These are phyloP conservation scores for Dalechampia spathulata DNA, from an alignment of 441 rosid genomes.

Conservation along the genomic window DNA sequence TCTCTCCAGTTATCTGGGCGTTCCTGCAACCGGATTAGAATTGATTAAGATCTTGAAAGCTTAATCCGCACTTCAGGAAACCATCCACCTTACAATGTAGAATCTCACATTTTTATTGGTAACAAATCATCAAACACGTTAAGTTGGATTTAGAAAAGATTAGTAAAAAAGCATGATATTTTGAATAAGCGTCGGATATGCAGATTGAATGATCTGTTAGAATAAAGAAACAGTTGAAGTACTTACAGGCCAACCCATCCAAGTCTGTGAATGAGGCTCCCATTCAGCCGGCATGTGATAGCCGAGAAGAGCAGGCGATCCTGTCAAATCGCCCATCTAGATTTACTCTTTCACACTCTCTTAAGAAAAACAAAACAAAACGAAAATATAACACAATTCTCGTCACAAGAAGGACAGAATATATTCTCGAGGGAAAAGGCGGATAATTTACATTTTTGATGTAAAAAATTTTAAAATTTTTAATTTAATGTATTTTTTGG, in stretches of 20 bases:
- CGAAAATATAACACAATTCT: no score
- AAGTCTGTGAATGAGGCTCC: conserved; percentile 80
- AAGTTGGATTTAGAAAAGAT: not conserved
- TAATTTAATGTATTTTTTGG: no score
- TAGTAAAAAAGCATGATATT: not conserved
- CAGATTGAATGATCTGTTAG: no score
- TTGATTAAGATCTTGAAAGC: not conserved
- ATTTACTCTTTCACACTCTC: not conserved
- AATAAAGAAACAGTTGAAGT: not conserved
- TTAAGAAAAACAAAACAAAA: no score
- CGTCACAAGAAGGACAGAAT: no score
- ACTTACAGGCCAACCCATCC: conserved; percentile 99
- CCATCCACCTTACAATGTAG: no score
- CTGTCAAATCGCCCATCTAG: conserved; percentile 35
- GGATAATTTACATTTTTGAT: no score
- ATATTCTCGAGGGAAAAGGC: no score
- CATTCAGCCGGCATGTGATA: conserved; percentile 92
- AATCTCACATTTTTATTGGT: not conserved
- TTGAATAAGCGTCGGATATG: no score
- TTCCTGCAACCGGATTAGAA: conserved; percentile 41
- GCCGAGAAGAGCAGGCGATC: conserved; percentile 52
- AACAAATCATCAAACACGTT: no score
- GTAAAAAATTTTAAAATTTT: no score
- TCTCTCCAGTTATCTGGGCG: conserved; percentile 90
- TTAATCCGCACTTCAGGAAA: no score